Base-by-base conservation (phyloP, 73 alveolate species). In the Durusdinium trenchii region DNA sequence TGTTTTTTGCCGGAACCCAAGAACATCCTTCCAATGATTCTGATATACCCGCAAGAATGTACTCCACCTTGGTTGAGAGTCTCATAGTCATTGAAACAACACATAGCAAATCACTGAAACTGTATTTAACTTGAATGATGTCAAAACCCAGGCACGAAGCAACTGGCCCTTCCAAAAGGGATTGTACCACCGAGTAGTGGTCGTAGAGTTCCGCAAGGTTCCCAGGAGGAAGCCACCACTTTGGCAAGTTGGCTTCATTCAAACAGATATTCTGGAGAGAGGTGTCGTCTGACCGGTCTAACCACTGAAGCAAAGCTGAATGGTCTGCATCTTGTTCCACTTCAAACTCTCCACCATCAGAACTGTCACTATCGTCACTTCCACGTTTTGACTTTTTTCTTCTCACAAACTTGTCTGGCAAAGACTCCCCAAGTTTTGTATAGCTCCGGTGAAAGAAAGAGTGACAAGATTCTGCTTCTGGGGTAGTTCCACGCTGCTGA, bases 1-100 rank as follows among this genome's bases (percentile, higher is more conserved):
- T 14, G 90, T 35, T 32, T 79, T 79, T 43, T 79, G 64, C 64
- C 90, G 60, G 62, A 79, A 79, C 9, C 90, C 36, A 35, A 79
- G 90, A 18, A 79, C 64, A 38, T 42, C 62, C 43, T 79, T 45
- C 90, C 90, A 73, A 32, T 10, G 2, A 2, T n/a, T 6, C 20
- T 73, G n/a, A 50, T 73, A 73, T 26, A 10, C 47, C 84, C 84
- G 48, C 51, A 36, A 14, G 50, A 73, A 73, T 23, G 84, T 73
- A 2, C n/a, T 3, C 1, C 14, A 73, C 84, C 84, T 73, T n/a
- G n/a, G n/a, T n/a, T n/a, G n/a, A 38, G 18, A n/a, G 64, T 9
- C 28, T 20, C 64, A 54, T 12, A 20, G 64, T 54, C n/a, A n/a
- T 9, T 54, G 28, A 54, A 20, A 9, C 9, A 54, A 20, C 28